Base-by-base conservation (phyloP, 257 asterid species). In the Scutellaria barbata region DNA sequence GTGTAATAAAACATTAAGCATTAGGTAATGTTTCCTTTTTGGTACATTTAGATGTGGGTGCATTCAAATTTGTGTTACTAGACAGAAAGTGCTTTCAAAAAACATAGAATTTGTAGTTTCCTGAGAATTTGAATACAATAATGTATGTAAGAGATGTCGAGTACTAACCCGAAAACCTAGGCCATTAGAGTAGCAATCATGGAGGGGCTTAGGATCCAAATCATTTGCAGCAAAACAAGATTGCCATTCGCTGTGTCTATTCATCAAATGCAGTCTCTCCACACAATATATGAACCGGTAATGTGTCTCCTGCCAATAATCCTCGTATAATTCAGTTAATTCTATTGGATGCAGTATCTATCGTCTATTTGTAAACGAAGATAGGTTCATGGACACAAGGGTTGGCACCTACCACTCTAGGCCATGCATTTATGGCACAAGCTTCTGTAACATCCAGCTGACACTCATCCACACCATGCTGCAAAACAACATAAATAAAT, bases 381-480 rank as follows among this genome's bases (percentile, higher is more conserved):
- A 22, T 22, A 3, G 3, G 3, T 25, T 25, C 30, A 25, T 25
- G 30, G 35, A 5, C 8, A 20, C n/a, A n/a, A n/a, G n/a, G n/a
- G n/a, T n/a, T n/a, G n/a, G 22, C 43, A 14, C 50, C 53, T 79
- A 89, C 95, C 88, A 83, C 83, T 66, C 51, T 70, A 11, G 96
- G 94, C 98, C 97, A 94, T 8, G 53, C 64, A 62, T 82, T 68
- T 62, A 89, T 90, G 63, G 95, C 95, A 66, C 97, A 94, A 58
- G 96, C 98, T 74, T 94, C 97, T 40, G 76, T 75, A 77, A 83
- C 84, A 77, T 94, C 79, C 73, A 94, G 73, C 62, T 54, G 63
- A 58, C 97, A 94, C 81, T 94, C 98, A 66, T 91, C 96, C 33
- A 76, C 79, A 30, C 98, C 98, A 71, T 94, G 97, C 97, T 93